Evolutionary conservation across 2,329 filamentous ascomycete genomes (phyloP).

Genomic region (Curvularia spicifera): DNA sequence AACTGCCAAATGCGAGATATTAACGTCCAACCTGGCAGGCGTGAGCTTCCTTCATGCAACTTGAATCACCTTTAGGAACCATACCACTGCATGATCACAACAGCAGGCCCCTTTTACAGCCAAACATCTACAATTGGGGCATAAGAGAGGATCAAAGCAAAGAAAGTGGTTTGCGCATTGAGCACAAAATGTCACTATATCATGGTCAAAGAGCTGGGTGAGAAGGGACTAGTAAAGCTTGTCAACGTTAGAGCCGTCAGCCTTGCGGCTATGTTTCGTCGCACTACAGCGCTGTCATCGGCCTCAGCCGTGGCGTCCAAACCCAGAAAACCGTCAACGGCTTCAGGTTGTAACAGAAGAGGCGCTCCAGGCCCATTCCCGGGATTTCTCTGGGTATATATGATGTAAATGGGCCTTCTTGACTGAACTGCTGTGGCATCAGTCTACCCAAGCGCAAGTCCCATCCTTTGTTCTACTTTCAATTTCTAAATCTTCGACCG

Average conservation of each 20-base stretch:
- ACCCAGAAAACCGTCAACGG: conserved; percentile 4
- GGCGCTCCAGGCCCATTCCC: too few species aligned
- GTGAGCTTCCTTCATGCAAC: not conserved
- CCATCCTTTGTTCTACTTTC: too few species aligned
- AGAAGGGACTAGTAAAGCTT: conserved; percentile 6
- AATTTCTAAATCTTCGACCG: too few species aligned
- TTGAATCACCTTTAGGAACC: not conserved
- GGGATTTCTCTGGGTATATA: conserved; percentile 2
- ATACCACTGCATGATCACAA: not conserved
- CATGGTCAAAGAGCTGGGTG: not conserved
- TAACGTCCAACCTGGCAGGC: not conserved
- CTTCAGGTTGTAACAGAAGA: conserved; percentile 6
- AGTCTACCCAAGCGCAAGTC: too few species aligned
- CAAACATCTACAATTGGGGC: not conserved
- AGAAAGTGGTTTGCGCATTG: not conserved
- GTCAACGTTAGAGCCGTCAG: conserved; percentile 1
- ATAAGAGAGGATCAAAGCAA: not conserved
- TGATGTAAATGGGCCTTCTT: not conserved
- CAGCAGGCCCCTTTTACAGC: not conserved
- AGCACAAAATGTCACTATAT: not conserved
- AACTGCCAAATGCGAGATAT: not conserved
- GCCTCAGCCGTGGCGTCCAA: conserved; percentile 17
- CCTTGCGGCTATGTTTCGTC: not conserved
- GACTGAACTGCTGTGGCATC: not conserved
- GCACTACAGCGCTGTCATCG: not conserved